Evolutionary conservation across 495 filamentous ascomycete species (phyloP), one percentile per base, ranked within the genome.

Genomic region (Cladorrhinum samala): DNA sequence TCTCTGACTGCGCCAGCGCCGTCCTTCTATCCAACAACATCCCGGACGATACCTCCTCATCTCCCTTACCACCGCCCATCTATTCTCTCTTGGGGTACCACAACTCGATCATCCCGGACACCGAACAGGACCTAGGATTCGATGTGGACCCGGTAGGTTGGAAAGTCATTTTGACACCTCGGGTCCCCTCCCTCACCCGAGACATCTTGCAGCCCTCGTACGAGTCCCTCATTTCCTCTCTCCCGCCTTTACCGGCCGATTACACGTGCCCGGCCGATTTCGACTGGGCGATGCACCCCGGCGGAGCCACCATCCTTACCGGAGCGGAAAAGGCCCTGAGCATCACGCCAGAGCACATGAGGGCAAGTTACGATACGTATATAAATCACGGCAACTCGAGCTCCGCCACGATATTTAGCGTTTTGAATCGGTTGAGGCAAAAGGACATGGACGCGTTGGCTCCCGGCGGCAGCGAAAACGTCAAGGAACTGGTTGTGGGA

Each of bases 281-380:
- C 49, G 83, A 87, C 64, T 87, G 83, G 83, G 83, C 82, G 0
- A 72, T 86, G 55, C 83, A 87, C 59, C 83, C 83, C 0, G 83
- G 83, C 3, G 83, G 83, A 27, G 64, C 77, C 14, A 81, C 82
- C 8, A 85, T 87, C 49, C 72, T 86, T 11, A 77, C 81, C 5
- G 79, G 80, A 6, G 78, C 82, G 1, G 77, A 85, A 62, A 64
- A 67, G 36, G 72, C 68, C 9, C 72, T 83, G 70, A 56, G 64
- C 16, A 73, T 87, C 18, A 73, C 75, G 0, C 64, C 78, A 1
- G 74, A 82, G 57, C 77, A 83, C 52, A 73, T 86, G 70, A 73
- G 77, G 50, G 80, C 81, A 4, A 78, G 73, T 53, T 81, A 83
- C 53, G 80, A 83, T 53, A 77, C 79, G 51, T 85, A 85, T 63